These are phyloP conservation scores for Paxillus involutus DNA, from an alignment of 768 basidiomycete genomes.

Conservation along the genomic window DNA sequence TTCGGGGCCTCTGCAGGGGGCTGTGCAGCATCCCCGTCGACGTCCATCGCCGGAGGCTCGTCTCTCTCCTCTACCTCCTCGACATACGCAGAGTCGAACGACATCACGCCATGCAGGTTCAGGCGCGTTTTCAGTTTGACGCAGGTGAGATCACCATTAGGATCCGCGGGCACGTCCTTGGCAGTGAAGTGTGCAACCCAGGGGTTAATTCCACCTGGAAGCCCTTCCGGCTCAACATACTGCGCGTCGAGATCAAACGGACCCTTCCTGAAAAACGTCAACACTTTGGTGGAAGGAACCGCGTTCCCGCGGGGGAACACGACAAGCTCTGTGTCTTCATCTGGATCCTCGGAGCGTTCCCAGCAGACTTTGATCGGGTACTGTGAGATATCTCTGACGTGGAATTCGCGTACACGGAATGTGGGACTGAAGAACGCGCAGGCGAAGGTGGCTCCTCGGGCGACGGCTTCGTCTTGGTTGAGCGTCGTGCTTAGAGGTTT, in stretches of 20 bases:
- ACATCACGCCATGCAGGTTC: constrained; percentile 82
- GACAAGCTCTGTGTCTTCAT: constrained; percentile 81
- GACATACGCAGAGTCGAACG: constrained; percentile 83
- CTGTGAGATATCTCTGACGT: constrained; percentile 78
- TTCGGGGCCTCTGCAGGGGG: constrained; percentile 43
- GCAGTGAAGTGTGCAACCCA: constrained; percentile 82
- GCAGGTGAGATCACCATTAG: constrained; percentile 70
- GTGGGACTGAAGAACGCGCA: constrained; percentile 97
- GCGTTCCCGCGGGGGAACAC: constrained; percentile 86
- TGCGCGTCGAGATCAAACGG: constrained; percentile 85
- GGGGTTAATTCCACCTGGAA: constrained; percentile 83
- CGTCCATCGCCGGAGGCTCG: constrained; percentile 66
- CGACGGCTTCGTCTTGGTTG: constrained; percentile 97
- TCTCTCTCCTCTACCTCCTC: constrained; percentile 84
- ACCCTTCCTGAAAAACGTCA: constrained; percentile 90
- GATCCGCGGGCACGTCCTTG: constrained; percentile 71
- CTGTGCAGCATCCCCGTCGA: constrained; percentile 48
- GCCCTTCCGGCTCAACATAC: constrained; percentile 68
- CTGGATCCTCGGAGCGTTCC: constrained; percentile 74
- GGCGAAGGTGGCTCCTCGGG: constrained; percentile 94
- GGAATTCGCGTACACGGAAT: constrained; percentile 97
- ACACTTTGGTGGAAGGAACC: constrained; percentile 92
- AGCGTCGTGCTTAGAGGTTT: constrained; percentile 88
- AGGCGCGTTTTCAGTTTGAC: constrained; percentile 92
- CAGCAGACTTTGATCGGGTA: constrained; percentile 93